Evolutionary conservation across 2,329 filamentous ascomycete species (phyloP), one percentile per base, ranked within the genome.

Genomic region (Aureobasidium sp.): DNA sequence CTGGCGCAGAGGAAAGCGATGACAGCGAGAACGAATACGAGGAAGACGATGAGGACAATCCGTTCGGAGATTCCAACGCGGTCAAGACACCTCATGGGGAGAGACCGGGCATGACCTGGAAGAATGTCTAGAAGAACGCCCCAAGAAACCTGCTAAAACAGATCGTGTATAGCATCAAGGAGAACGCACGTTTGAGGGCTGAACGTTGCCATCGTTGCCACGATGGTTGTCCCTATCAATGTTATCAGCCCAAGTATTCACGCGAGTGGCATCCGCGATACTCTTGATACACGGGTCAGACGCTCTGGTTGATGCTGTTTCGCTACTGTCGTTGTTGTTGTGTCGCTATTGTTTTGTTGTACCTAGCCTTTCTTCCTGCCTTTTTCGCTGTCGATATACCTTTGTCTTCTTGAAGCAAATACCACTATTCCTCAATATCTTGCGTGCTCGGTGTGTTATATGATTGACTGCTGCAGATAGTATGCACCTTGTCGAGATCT

Each of bases 11-110:
- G 41, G 72, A 66, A 49, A 73, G 74, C 39, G 76, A 79, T 36
- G 79, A 82, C n/a, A 82, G 81, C 17, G 83, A 86, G 14, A 81
- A 81, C 52, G 82, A 85, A 64, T 71, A 75, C 2, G 81, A 81
- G 36, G 86, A 89, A 8, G 86, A 89, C n/a, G 87, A 91, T 47
- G 88, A 91, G n/a, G 83, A 94, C 66, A 85, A 96, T 70, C 91
- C 91, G 0, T 96, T 96, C 73, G 90, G 89, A 4, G 91, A 96
- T 72, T 84, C 83, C 45, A 92, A 96, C 71, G 89, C 86, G 5
- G 81, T 90, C 29, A 79, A 79, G 53, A 84, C 81, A 3, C 81
- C 81, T 20, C 76, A 72, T 67, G 68, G 71, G 44, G 80, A 80
- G 70, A 74, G 69, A 39, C 57, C 66, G 6, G 67, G 68, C 5